These are phyloP conservation scores for Chrysoporthe puriensis DNA, from an alignment of 2,329 filamentous ascomycete species.

Conservation along the genomic window DNA sequence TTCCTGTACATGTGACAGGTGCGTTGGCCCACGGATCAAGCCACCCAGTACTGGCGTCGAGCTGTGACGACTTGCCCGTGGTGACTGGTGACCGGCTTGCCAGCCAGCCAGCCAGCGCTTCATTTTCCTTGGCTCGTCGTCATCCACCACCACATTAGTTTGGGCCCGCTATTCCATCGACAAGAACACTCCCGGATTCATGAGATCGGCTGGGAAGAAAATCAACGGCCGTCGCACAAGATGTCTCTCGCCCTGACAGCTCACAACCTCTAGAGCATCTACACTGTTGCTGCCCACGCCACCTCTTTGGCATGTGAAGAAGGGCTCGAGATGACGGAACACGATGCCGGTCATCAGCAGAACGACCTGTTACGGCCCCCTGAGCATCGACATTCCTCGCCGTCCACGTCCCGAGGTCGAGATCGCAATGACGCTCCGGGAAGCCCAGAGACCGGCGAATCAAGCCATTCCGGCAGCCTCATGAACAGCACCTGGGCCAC, in stretches of 20 bases:
- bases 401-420: constrained; percentile 7
- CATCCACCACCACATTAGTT: background rate
- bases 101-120: constrained; percentile 3
- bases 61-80: background rate
- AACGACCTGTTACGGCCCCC: constrained; percentile 19
- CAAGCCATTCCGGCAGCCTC: constrained; percentile 44
- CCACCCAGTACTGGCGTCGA: background rate
- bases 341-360: constrained; percentile 26
- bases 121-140: background rate
- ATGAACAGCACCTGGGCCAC: constrained; percentile 25
- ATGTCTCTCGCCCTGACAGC: constrained; percentile 24
- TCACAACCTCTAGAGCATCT: constrained; percentile 19
- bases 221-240: constrained; percentile 18
- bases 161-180: background rate
- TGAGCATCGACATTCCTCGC: constrained; percentile 14
- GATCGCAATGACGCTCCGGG: constrained; percentile 33
- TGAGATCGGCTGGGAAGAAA: background rate
- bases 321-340: constrained; percentile 29
- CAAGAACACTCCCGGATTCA: background rate
- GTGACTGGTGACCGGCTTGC: background rate
- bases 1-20: background rate
- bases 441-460: constrained; percentile 48
- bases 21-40: constrained; percentile 1
- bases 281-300: constrained; percentile 13
- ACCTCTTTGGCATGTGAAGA: constrained; percentile 26